Conservation (phyloP, 2,329 filamentous ascomycete species). For the Aspergillus tamarii region DNA sequence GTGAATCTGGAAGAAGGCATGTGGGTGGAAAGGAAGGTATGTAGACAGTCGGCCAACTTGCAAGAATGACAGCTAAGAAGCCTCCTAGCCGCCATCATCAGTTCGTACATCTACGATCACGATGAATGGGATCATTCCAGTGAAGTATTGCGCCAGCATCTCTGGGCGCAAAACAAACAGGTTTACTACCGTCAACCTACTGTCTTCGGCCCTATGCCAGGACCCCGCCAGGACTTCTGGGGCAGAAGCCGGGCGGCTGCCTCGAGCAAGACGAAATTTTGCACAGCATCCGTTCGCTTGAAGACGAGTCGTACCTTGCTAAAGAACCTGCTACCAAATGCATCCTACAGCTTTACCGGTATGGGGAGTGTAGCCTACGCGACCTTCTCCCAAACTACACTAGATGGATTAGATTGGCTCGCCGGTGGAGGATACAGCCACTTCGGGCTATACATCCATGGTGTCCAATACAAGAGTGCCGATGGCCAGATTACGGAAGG, state of each 20-base stretch:
- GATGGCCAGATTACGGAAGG: slow-evolving; percentile 54
- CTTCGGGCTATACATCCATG: slow-evolving; percentile 65
- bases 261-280: slow-evolving; percentile 44
- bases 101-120: slow-evolving; percentile 58
- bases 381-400: slow-evolving; percentile 46
- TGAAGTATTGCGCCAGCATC: slow-evolving; percentile 50
- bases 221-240: slow-evolving; percentile 44
- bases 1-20: slow-evolving; percentile 44
- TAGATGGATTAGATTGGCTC: slow-evolving; percentile 62
- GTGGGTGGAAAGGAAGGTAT: slow-evolving; percentile 22
- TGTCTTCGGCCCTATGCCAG: slow-evolving; percentile 52
- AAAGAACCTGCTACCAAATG: slow-evolving; percentile 52
- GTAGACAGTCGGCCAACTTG: background rate
- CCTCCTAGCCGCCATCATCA: slow-evolving; percentile 1
- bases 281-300: slow-evolving; percentile 54
- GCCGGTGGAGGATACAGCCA: slow-evolving; percentile 62
- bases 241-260: slow-evolving; percentile 23
- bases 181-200: slow-evolving; percentile 51
- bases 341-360: slow-evolving; percentile 46
- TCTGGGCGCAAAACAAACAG: slow-evolving; percentile 49
- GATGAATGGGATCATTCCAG: slow-evolving; percentile 62
- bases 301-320: slow-evolving; percentile 55
- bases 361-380: slow-evolving; percentile 51
- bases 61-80: background rate
- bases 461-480: slow-evolving; percentile 58